A percentile compares a stretch with the other conserved stretches of the same genome.
Conservation (phyloP, 768 basidiomycete species). For the Amanita rimosa region DNA sequence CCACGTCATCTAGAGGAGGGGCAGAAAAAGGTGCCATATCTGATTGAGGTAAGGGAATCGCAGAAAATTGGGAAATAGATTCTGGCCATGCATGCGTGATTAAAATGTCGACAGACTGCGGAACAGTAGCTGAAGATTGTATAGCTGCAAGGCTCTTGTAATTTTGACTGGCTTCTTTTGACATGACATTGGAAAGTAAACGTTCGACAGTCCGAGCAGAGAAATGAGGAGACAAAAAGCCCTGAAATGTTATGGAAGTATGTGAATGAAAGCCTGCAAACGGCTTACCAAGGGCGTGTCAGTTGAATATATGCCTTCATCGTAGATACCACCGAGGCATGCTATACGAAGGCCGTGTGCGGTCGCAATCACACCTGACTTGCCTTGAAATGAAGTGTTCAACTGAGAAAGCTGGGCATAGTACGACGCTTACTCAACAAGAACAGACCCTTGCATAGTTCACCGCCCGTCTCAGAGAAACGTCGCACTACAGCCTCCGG, state of each 20-base stretch:
- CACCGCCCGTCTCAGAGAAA: conserved; percentile 65
- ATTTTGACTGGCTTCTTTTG: conserved; percentile 36
- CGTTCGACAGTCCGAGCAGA: conserved; percentile 59
- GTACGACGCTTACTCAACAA: conserved; percentile 58
- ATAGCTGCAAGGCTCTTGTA: conserved; percentile 62
- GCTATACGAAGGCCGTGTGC: conserved; percentile 75
- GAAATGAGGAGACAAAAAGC: conserved; percentile 70
- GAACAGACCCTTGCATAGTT: conserved; percentile 75
- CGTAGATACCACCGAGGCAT: conserved; percentile 73
- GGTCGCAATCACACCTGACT: conserved; percentile 73
- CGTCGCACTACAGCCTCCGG: conserved; percentile 65
- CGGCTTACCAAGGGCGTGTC: conserved; percentile 52
- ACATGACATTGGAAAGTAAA: conserved; percentile 58
- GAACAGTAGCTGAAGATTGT: conserved; percentile 44
- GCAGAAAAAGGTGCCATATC: conserved; percentile 34
- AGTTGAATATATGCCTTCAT: conserved; percentile 46
- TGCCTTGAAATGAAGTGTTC: conserved; percentile 35
- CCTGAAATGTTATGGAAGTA: conserved; percentile 26
- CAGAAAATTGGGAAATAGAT: conserved; percentile 49
- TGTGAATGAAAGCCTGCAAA: not conserved
- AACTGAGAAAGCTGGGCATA: not conserved
- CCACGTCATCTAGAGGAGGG: conserved; percentile 52
- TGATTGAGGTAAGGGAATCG: conserved; percentile 35
- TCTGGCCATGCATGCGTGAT: conserved; percentile 74
- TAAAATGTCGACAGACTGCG: conserved; percentile 69